phyloP scores from a whole-genome alignment of 192 early-diverging fungal species.

The Rhizoclosmatium globosum region DNA sequence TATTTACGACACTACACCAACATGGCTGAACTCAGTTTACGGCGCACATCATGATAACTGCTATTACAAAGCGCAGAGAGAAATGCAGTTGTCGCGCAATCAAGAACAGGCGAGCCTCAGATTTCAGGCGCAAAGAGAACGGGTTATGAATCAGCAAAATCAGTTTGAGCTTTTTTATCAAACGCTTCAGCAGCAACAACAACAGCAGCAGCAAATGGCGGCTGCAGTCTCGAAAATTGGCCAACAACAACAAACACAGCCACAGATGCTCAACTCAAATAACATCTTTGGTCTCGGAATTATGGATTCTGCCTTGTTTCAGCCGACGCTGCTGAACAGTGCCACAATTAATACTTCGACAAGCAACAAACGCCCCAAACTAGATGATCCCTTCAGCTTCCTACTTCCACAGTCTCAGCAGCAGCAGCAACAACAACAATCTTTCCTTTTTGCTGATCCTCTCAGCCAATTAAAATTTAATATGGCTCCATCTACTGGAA shows the following conservation, averaged over 20 bases:
- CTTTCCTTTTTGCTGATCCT: too few relatives aligned
- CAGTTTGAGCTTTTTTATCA: constrained; percentile 15
- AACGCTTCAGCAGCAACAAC: not conserved
- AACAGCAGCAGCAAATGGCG: not conserved
- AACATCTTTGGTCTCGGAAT: too few relatives aligned
- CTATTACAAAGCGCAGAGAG: constrained; percentile 6
- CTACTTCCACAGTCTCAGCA: too few relatives aligned
- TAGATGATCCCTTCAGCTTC: too few relatives aligned
- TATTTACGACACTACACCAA: not conserved
- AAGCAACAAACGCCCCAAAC: too few relatives aligned
- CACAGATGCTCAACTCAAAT: not conserved
- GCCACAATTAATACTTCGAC: too few relatives aligned
- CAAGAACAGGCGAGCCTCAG: not conserved
- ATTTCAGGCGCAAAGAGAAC: not conserved
- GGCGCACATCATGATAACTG: not conserved
- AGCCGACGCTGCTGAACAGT: too few relatives aligned
- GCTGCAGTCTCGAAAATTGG: too few relatives aligned
- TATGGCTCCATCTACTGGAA: too few relatives aligned
- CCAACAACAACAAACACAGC: not conserved
- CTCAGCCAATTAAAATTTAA: too few relatives aligned
- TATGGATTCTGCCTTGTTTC: too few relatives aligned
- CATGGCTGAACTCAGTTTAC: constrained; percentile 7
- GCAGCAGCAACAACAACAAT: too few relatives aligned
- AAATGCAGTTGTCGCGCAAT: not conserved
- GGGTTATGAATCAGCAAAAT: not conserved